Evolutionary conservation across 2,329 filamentous ascomycete genomes (phyloP).

Genomic region (Aspergillus brasiliensis): DNA sequence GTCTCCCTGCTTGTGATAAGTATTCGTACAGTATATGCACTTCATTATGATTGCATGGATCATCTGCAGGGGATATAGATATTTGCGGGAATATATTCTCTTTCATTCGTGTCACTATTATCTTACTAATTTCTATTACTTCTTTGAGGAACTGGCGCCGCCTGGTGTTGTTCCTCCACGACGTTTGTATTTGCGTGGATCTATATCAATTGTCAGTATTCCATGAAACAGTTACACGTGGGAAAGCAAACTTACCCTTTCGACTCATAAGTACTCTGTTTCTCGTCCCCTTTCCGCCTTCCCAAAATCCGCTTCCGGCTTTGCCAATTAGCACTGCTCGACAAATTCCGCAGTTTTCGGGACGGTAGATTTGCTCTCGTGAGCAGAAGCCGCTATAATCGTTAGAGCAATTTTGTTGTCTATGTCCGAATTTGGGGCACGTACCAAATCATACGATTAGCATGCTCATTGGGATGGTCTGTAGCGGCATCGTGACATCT

Average conservation of each 20-base stretch:
- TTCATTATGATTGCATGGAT: too few relatives aligned
- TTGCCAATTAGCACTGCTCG: slow-evolving; percentile 70
- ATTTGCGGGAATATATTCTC: background rate
- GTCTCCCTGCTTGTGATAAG: too few relatives aligned
- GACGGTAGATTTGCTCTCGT: slow-evolving; percentile 76
- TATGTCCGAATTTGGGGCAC: slow-evolving; percentile 10
- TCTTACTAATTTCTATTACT: too few relatives aligned
- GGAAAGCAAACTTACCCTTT: slow-evolving; percentile 52
- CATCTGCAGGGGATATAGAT: fast-evolving
- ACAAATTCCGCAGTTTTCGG: slow-evolving; percentile 75
- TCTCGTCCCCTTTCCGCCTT: slow-evolving; percentile 80
- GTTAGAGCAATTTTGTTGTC: background rate
- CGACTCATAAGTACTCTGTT: slow-evolving; percentile 71
- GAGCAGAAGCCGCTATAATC: slow-evolving; percentile 66
- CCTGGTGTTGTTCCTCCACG: slow-evolving; percentile 48
- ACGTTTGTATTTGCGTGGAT: slow-evolving; percentile 72
- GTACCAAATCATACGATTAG: slow-evolving; percentile 77
- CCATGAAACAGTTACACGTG: background rate
- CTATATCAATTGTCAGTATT: slow-evolving; percentile 34
- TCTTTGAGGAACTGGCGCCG: slow-evolving; percentile 29
- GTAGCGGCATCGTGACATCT: slow-evolving; percentile 73
- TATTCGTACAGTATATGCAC: too few relatives aligned
- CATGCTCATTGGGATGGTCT: slow-evolving; percentile 77
- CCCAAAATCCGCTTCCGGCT: slow-evolving; percentile 74
- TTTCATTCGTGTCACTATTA: background rate